A percentile compares a stretch with the other conserved stretches of the same genome.
These are phyloP conservation scores for Dendrobium catenatum DNA, from an alignment of 106 monocot species.

Conservation along the genomic window DNA sequence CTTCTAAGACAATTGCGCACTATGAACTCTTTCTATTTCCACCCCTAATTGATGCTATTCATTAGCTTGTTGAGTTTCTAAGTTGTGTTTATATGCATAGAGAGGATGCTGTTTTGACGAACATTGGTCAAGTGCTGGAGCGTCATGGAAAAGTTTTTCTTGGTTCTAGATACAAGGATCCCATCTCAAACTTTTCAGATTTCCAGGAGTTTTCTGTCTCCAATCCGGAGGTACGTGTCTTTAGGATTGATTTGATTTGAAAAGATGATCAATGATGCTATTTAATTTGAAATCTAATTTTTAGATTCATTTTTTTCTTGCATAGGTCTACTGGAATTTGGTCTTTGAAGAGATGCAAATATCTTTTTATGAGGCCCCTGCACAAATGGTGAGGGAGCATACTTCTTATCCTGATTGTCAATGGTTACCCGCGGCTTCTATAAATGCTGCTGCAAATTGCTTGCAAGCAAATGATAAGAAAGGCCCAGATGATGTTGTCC, in stretches of 20 bases:
- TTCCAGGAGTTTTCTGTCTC: conserved; percentile 79
- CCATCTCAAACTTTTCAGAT: conserved; percentile 71
- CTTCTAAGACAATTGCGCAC: no score
- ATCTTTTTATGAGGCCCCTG: conserved; percentile 51
- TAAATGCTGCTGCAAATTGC: conserved; percentile 80
- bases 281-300: background rate
- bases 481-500: conserved; percentile 36
- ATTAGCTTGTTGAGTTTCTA: conserved; percentile 2
- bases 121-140: conserved; percentile 63
- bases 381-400: conserved; percentile 63
- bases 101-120: conserved; percentile 52
- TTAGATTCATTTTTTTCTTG: background rate
- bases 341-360: conserved; percentile 73
- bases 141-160: conserved; percentile 60
- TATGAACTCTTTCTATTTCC: no score
- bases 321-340: conserved; percentile 79
- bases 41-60: background rate
- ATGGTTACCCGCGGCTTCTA: conserved; percentile 74
- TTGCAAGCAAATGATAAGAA: conserved; percentile 55
- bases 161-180: conserved; percentile 63
- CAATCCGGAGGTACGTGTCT: conserved; percentile 64
- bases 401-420: conserved; percentile 64
- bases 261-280: background rate
- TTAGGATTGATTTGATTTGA: background rate
- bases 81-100: conserved; percentile 25